These are phyloP conservation scores for Ceratobasidium sp. DNA, from an alignment of 1,284 basidiomycete species.

Conservation along the genomic window DNA sequence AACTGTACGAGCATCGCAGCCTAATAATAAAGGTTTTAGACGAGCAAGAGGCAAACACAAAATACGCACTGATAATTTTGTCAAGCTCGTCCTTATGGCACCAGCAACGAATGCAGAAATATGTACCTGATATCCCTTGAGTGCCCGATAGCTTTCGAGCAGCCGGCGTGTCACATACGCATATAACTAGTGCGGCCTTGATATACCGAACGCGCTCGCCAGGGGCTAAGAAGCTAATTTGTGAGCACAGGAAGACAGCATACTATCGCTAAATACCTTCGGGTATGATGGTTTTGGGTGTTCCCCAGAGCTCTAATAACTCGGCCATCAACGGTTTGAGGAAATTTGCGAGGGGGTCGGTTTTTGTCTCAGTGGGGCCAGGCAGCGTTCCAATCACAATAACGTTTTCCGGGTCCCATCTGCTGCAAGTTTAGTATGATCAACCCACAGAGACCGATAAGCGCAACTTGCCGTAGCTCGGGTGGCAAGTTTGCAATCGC, in stretches of 20 bases:
- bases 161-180: conserved; percentile 29
- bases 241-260: no score
- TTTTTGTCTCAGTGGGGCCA: conserved; percentile 26
- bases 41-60: no score
- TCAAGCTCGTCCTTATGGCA: conserved; percentile 27
- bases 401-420: conserved; percentile 26
- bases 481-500: conserved; percentile 31
- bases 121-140: conserved; percentile 7
- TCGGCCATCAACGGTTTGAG: conserved; percentile 17
- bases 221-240: not conserved
- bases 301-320: conserved; percentile 17
- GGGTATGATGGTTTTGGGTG: not conserved
- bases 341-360: conserved; percentile 20
- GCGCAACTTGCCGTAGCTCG: conserved; percentile 20
- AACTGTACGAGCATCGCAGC: not conserved
- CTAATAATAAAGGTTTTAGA: no score
- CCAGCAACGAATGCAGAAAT: conserved; percentile 30
- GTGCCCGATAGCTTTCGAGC: conserved; percentile 28
- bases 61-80: conserved; percentile 1
- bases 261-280: not conserved
- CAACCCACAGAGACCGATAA: not conserved
- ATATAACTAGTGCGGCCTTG: conserved; percentile 22
- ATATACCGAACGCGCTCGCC: conserved; percentile 10
- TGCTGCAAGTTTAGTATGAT: not conserved
- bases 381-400: conserved; percentile 29